A percentile compares a stretch with the other conserved stretches of the same genome.
Conservation (phyloP, 306 rosid species). For the Chamaecrista fasciculata region DNA sequence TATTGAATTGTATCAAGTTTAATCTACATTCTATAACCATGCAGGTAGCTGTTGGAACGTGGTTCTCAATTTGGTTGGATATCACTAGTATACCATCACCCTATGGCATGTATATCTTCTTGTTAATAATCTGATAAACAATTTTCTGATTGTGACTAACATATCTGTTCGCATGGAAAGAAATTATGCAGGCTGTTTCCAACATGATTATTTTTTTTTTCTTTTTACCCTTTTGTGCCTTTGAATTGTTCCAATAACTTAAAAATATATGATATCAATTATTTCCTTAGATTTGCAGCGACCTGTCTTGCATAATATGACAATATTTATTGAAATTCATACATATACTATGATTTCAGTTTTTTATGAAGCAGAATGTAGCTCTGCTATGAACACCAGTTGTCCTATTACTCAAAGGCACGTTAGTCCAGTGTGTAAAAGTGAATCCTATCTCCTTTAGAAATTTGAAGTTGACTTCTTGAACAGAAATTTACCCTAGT, state of each 20-base stretch:
- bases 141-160: slow-evolving; percentile 90
- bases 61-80: slow-evolving; percentile 88
- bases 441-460: neutral
- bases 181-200: slow-evolving; percentile 33
- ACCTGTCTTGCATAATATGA: neutral
- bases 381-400: neutral
- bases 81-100: slow-evolving; percentile 74
- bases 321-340: neutral
- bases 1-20: neutral
- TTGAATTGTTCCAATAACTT: slow-evolving; percentile 20
- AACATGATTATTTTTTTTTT: slow-evolving; percentile 20
- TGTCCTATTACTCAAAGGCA: neutral
- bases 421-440: neutral
- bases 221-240: slow-evolving; percentile 27
- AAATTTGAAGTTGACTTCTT: neutral
- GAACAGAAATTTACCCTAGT: neutral
- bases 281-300: neutral
- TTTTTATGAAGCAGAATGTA: neutral
- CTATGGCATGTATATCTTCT: slow-evolving; percentile 98
- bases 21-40: slow-evolving; percentile 28
- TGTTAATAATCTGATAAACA: slow-evolving; percentile 70
- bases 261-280: neutral
- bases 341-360: neutral
- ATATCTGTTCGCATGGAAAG: slow-evolving; percentile 55
- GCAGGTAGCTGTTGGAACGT: slow-evolving; percentile 83